Conservation (phyloP, 768 basidiomycete genomes). For the Paxillus ammoniavirescens region DNA sequence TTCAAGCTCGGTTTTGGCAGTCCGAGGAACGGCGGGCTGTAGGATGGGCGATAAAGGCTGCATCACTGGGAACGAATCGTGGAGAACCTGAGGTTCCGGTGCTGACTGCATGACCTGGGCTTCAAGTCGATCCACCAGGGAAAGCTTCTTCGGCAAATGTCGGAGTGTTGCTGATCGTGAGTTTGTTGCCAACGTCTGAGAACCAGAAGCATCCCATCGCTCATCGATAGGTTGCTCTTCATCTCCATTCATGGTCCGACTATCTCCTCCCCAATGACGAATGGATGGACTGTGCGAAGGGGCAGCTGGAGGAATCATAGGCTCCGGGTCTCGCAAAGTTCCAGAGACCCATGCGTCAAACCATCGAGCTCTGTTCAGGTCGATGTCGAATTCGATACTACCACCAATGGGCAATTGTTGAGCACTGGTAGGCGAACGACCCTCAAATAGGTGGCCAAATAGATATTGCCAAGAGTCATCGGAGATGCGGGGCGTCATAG, state of each 20-base stretch:
- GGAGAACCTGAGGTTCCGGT: conserved; percentile 19
- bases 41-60: conserved; percentile 54
- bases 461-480: conserved; percentile 76
- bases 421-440: conserved; percentile 31
- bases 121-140: conserved; percentile 67
- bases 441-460: conserved; percentile 61
- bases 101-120: conserved; percentile 37
- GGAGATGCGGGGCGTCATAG: conserved; percentile 67
- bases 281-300: conserved; percentile 40
- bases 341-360: conserved; percentile 68
- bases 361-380: conserved; percentile 74
- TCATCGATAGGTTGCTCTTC: conserved; percentile 42
- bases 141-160: conserved; percentile 64
- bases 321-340: conserved; percentile 42
- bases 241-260: conserved; percentile 45
- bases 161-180: conserved; percentile 36
- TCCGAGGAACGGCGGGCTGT: conserved; percentile 59
- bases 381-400: conserved; percentile 85
- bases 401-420: conserved; percentile 64
- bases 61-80: conserved; percentile 18
- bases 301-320: conserved; percentile 38
- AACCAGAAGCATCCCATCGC: conserved; percentile 27
- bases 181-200: conserved; percentile 9
- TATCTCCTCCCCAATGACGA: conserved; percentile 55
- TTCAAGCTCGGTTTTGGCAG: conserved; percentile 52